A percentile compares a stretch with the other conserved stretches of the same genome.
Evolutionary conservation across 2,329 filamentous ascomycete species (phyloP).

Genomic region (Coleophoma crateriformis): DNA sequence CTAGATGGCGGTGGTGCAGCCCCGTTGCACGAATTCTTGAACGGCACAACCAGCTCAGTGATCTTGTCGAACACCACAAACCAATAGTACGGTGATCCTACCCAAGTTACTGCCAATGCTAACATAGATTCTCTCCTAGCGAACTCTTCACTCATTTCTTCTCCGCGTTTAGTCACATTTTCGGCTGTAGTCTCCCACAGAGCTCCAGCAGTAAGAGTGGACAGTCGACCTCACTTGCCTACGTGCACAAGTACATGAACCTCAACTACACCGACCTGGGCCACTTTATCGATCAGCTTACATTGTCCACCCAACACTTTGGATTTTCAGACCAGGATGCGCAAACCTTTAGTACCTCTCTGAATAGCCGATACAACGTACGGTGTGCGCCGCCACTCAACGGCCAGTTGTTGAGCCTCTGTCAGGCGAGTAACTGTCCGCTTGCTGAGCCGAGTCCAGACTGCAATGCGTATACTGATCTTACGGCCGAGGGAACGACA

Average conservation of each 20-base stretch:
- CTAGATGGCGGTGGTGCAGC: slow-evolving; percentile 24
- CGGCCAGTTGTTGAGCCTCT: slow-evolving; percentile 21
- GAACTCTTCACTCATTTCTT: slow-evolving; percentile 26
- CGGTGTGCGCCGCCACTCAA: slow-evolving; percentile 19
- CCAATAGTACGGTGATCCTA: slow-evolving; percentile 18
- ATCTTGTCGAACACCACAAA: slow-evolving; percentile 20
- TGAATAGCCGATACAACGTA: slow-evolving; percentile 25
- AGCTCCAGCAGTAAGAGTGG: slow-evolving; percentile 8
- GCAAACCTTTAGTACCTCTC: slow-evolving; percentile 11
- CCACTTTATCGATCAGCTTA: slow-evolving; percentile 27
- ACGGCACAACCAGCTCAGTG: slow-evolving; percentile 13
- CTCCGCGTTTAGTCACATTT: slow-evolving; percentile 22
- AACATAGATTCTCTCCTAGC: slow-evolving; percentile 8
- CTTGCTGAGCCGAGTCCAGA: slow-evolving; percentile 20
- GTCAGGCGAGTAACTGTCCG: slow-evolving; percentile 22
- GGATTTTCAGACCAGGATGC: slow-evolving; percentile 24
- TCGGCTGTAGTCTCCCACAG: slow-evolving; percentile 18
- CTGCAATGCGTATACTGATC: slow-evolving; percentile 20
- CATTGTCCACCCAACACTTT: slow-evolving; percentile 15
- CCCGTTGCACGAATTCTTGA: slow-evolving; percentile 21
- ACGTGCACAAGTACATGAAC: slow-evolving; percentile 29
- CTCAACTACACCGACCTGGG: slow-evolving; percentile 23
- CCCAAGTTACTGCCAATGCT: background rate
- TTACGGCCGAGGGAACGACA: slow-evolving; percentile 12
- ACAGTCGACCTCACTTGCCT: slow-evolving; percentile 17